Percentiles rank a stretch among this genome's conserved stretches.
phyloP scores from a whole-genome alignment of 805 yeast genomes.

The Myxozyma udenii region DNA sequence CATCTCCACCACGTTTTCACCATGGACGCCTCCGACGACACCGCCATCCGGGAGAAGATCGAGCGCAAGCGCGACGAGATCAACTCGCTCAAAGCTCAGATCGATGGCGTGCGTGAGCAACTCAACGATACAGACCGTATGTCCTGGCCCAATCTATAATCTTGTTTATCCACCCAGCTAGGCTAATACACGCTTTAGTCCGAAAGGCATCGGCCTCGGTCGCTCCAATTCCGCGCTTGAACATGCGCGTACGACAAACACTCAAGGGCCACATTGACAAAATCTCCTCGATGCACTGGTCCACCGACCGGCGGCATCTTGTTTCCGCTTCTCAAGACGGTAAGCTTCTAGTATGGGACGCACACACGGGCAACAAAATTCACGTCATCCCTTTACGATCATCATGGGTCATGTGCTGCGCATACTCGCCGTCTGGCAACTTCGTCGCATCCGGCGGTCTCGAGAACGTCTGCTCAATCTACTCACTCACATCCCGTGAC shows the following conservation, averaged over 20 bases:
- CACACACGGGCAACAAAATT: constrained; percentile 64
- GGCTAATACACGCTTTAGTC: constrained; percentile 6
- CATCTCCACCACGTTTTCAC: not conserved
- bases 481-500: constrained; percentile 40
- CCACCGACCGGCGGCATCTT: constrained; percentile 54
- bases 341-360: constrained; percentile 78
- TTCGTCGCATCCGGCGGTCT: constrained; percentile 79
- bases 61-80: constrained; percentile 25
- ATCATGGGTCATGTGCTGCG: constrained; percentile 77
- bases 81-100: constrained; percentile 17
- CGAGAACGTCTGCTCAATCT: constrained; percentile 73
- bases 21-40: constrained; percentile 16
- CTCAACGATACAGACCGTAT: constrained; percentile 24
- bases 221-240: constrained; percentile 16
- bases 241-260: constrained; percentile 24
- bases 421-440: constrained; percentile 61
- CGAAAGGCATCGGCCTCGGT: constrained; percentile 21
- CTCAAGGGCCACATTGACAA: constrained; percentile 68
- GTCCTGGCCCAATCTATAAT: not conserved
- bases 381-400: constrained; percentile 70
- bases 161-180: not conserved
- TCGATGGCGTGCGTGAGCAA: constrained; percentile 25
- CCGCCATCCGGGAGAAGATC: constrained; percentile 20
- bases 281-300: constrained; percentile 68
- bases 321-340: constrained; percentile 86